Base-by-base conservation (phyloP, 306 rosid species). In the Hippophae rhamnoides region DNA sequence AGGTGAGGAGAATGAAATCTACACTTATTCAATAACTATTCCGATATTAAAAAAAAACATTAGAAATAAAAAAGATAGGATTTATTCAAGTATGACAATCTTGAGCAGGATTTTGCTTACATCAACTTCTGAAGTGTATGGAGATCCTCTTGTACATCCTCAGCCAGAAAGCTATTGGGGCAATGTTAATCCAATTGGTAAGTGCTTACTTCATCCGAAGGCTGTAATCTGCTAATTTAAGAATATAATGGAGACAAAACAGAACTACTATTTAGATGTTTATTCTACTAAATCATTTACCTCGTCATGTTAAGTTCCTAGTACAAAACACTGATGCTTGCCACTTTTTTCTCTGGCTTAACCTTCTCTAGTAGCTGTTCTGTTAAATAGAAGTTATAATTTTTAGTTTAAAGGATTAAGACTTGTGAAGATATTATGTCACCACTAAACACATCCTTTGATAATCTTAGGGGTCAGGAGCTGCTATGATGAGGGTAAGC, bases 401-500 rank as follows among this genome's bases (percentile, higher is more conserved):
- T 31, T 31, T 31, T 31, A 31, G 38, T 31, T 31, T 31, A 31
- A 31, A 55, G 10, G 25, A 9, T 10, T 10, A 6, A 51, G 56
- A 55, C 66, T 47, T 61, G 23, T 23, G 67, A 61, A 51, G 42
- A 52, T 47, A 57, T 64, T 44, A 56, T 56, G 45, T 63, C 59
- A 51, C 43, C 62, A 7, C 38, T 54, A 51, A 70, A 47, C 52
- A 14, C 70, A 45, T 70, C 5, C 57, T 62, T 57, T 75, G 12
- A 26, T 60, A 52, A 49, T 53, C 8, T 55, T 70, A 87, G 95
- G 98, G 61, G 98, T 92, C 55, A 94, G 98, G 72, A 92, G 98
- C 76, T 92, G 98, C 77, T 92, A 87, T 69, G 98, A 92, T 54
- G 98, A 92, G 78, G 98, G 98, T 50, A 92, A 92, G 77, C 92